Base-by-base conservation (phyloP, 1,284 basidiomycete genomes). In the Tilletiaria anomala region DNA sequence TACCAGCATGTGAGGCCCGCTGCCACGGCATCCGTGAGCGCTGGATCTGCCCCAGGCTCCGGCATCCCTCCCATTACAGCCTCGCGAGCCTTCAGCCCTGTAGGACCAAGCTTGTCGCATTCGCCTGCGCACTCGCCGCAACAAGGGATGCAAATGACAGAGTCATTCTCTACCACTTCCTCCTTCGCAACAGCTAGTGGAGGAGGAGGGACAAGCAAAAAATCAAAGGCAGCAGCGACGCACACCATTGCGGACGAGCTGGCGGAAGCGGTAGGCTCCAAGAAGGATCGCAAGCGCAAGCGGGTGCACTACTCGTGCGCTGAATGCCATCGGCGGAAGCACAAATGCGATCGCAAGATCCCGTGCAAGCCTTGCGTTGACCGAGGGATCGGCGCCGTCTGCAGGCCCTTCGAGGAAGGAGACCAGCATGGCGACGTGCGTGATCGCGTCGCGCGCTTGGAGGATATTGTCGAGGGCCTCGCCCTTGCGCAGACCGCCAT, bases 251-350 rank as follows among this genome's bases (percentile, higher is more conserved):
- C 58, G 4, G 58, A 59, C 38, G 53, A 49, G 15, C 54, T 61
- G n/a, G 55, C 56, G 16, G 54, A 50, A 5, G 50, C 53, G 6
- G 48, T 61, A 12, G 57, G 49, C 15, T 54, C 48, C 43, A 53
- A 54, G 23, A 48, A 47, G 18, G 53, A 58, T 41, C 44, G 52
- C 14, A 61, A 59, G 44, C 44, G 59, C 22, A 55, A 60, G 47
- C 53, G 61, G 31, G 49, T 62, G 34, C 61, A 62, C 42, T 64
- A 62, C 48, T 54, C 51, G 21, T 64, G 61, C 29, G 53, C 61
- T 10, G 61, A 64, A 37, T 58, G 55, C 23, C 48, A 51, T 3
- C 26, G 53, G 10, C 41, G 55, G 5, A 58, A 58, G 45, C 50
- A 51, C 16, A 48, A 47, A 35, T 58, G 55, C 45, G 53, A 58